phyloP scores from a whole-genome alignment of 2,329 filamentous ascomycete genomes.

The Fragosphaeria purpurea region DNA sequence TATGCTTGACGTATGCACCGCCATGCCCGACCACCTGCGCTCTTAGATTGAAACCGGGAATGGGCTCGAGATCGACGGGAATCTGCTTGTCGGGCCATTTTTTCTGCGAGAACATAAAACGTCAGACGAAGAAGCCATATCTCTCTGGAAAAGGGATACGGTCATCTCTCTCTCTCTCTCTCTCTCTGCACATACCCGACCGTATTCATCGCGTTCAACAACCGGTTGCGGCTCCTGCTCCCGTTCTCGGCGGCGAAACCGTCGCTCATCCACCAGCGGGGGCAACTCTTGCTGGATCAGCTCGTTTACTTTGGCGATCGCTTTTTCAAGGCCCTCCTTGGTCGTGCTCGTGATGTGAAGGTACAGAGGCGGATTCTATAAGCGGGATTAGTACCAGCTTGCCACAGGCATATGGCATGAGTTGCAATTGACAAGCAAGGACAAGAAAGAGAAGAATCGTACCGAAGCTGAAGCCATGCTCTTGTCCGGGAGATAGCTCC shows the following conservation, averaged over 20 bases:
- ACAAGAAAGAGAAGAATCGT: constrained; percentile 28
- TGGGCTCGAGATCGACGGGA: constrained; percentile 77
- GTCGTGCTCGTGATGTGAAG: constrained; percentile 89
- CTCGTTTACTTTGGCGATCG: constrained; percentile 81
- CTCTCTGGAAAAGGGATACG: too few species aligned
- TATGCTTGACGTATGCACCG: constrained; percentile 94
- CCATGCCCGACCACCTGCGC: constrained; percentile 93
- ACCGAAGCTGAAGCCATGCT: constrained; percentile 91
- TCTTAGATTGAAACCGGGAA: constrained; percentile 89
- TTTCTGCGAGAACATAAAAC: constrained; percentile 35
- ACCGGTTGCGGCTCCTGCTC: constrained; percentile 40
- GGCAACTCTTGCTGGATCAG: constrained; percentile 94
- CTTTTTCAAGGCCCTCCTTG: constrained; percentile 84
- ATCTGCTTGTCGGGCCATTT: constrained; percentile 99
- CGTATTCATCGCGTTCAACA: constrained; percentile 80
- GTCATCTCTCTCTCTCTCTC: too few species aligned
- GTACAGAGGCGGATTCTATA: constrained; percentile 81
- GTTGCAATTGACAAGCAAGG: too few species aligned
- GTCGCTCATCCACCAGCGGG: constrained; percentile 86
- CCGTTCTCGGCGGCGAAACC: constrained; percentile 65
- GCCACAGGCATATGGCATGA: not conserved
- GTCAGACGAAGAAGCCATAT: not conserved
- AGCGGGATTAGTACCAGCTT: constrained; percentile 4
- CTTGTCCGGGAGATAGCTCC: constrained; percentile 95
- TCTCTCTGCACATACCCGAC: constrained; percentile 49